A percentile compares a stretch with the other conserved stretches of the same genome.
These are phyloP conservation scores for Saccharomyces hybrid DNA, from an alignment of 1,139 yeast species.

Conservation along the genomic window DNA sequence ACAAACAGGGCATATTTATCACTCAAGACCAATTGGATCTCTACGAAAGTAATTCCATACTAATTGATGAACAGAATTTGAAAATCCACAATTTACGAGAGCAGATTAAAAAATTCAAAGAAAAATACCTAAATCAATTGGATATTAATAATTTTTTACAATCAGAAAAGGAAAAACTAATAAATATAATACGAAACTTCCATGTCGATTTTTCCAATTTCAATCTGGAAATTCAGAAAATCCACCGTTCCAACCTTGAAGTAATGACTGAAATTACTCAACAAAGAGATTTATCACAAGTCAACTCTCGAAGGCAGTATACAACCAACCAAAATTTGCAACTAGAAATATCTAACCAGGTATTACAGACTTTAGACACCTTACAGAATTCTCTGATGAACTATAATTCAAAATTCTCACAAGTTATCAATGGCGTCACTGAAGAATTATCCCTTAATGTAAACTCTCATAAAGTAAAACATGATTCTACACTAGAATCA, in stretches of 20 bases:
- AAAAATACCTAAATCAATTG: constrained; percentile 28
- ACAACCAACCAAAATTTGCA: background rate
- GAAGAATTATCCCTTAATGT: background rate
- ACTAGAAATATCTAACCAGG: background rate
- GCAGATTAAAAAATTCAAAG: constrained; percentile 35
- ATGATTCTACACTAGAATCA: background rate
- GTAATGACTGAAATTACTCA: constrained; percentile 12
- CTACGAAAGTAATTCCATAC: constrained; percentile 40
- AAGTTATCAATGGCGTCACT: background rate
- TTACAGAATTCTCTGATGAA: constrained; percentile 6
- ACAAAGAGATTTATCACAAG: constrained; percentile 15
- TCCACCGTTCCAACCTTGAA: constrained; percentile 17
- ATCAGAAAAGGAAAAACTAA: constrained; percentile 30
- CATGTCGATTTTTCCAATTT: constrained; percentile 14
- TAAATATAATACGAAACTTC: constrained; percentile 18
- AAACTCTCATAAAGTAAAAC: background rate
- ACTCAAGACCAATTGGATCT: constrained; percentile 39
- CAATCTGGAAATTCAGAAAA: constrained; percentile 18
- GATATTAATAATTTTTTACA: constrained; percentile 22
- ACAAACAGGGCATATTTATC: constrained; percentile 60
- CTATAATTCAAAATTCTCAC: constrained; percentile 5
- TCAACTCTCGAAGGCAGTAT: background rate
- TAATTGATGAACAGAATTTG: constrained; percentile 42
- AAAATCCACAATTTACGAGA: constrained; percentile 40
- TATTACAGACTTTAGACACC: background rate